Base-by-base conservation (phyloP, 306 rosid species). In the Albizia julibrissin region DNA sequence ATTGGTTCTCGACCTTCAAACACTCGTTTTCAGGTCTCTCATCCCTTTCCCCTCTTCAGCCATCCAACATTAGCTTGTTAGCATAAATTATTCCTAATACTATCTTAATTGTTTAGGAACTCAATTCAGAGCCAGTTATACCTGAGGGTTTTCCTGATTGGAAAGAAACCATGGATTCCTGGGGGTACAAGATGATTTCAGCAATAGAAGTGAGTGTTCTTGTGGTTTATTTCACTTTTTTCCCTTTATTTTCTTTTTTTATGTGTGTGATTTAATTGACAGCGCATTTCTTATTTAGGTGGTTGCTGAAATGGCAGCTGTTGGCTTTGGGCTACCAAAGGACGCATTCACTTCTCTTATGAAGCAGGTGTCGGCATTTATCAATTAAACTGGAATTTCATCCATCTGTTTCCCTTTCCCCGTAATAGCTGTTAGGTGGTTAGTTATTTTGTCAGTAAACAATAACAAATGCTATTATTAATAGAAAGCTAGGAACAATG, bases 241-340 rank as follows among this genome's bases (percentile, higher is more conserved):
- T 37, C 12, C 29, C n/a, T 50, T 18, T 3, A 15, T 56, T 78
- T 33, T 22, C 4, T 77, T 5, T 66, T 82, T 39, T 31, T 61
- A 15, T 66, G 33, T 77, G 29, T 19, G 47, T 76, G 67, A 54
- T 59, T 83, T 74, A 56, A 79, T 58, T 76, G 79, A 31, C 33
- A 34, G 21, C 27, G 15, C 62, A 13, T 79, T 50, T 87, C 77
- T 76, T 77, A 46, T 26, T 37, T 87, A 95, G 99, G 95, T 91
- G 68, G 99, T 95, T 76, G 93, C 99, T 72, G 97, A 93, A 87
- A 93, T 95, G 99, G 99, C 96, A 71, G 97, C 98, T 84, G 92
- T 94, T 86, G 97, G 97, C 26, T 94, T 94, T 87, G 97, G 94
- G 77, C 90, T 93, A 89, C 91, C 91, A 24, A 95, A 89, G 87